Conservation (phyloP, 352 stramenopile genomes). For the Phytopythium sindhum region DNA sequence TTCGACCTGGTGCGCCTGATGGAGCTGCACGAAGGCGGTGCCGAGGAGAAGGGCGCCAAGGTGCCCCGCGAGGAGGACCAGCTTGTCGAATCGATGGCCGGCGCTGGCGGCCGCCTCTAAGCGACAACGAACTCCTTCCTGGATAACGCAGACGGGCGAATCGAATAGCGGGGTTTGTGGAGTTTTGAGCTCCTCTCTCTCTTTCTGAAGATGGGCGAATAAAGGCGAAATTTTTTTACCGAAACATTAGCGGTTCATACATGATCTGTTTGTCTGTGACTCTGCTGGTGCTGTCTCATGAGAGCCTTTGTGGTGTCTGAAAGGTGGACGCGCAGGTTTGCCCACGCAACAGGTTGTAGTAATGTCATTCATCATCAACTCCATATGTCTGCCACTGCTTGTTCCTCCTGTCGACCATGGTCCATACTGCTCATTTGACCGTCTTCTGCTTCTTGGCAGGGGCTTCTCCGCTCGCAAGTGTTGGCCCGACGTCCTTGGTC, state of each 20-base stretch:
- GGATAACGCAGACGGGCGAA: conserved; percentile 11
- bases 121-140: conserved; percentile 15
- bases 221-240: conserved; percentile 82
- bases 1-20: conserved; percentile 99
- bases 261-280: not conserved
- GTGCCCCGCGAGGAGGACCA: conserved; percentile 85
- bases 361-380: no score
- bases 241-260: conserved; percentile 2
- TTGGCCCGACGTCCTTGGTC: not conserved
- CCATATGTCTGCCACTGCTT: not conserved
- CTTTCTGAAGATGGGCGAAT: conserved; percentile 75
- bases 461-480: conserved; percentile 14
- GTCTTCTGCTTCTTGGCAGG: conserved; percentile 40
- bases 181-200: conserved; percentile 24
- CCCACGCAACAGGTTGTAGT: no score
- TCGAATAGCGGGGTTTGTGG: conserved; percentile 5
- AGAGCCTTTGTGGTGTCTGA: no score
- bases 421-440: not conserved
- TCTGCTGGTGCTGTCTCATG: not conserved
- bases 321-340: no score
- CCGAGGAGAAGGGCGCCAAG: conserved; percentile 91
- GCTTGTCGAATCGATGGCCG: conserved; percentile 84
- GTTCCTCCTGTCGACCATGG: not conserved
- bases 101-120: conserved; percentile 89
- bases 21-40: conserved; percentile 98